These are phyloP conservation scores for Lepiota venenata DNA, from an alignment of 768 basidiomycete genomes.

Conservation along the genomic window DNA sequence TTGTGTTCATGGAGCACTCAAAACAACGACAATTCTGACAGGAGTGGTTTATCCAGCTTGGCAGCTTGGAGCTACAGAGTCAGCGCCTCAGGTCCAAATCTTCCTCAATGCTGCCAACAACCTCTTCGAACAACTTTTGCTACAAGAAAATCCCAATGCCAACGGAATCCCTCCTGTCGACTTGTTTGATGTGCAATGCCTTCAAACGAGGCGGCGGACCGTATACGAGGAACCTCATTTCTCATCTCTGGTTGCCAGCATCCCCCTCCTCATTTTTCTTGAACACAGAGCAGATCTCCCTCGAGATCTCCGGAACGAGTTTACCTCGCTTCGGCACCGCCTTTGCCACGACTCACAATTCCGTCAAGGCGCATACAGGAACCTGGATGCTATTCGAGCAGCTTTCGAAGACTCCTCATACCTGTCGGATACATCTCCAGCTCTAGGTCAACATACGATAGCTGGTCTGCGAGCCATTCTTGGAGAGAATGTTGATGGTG, in stretches of 20 bases:
- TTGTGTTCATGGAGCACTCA: slow-evolving; percentile 62
- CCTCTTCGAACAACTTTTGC: slow-evolving; percentile 57
- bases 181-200: slow-evolving; percentile 63
- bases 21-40: slow-evolving; percentile 66
- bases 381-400: slow-evolving; percentile 64
- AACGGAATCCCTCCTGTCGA: slow-evolving; percentile 39
- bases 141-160: slow-evolving; percentile 45
- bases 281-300: slow-evolving; percentile 59
- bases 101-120: slow-evolving; percentile 62
- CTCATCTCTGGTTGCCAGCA: slow-evolving; percentile 51
- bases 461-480: slow-evolving; percentile 66
- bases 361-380: slow-evolving; percentile 71
- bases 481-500: slow-evolving; percentile 61
- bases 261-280: slow-evolving; percentile 68
- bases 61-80: slow-evolving; percentile 48
- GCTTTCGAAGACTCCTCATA: slow-evolving; percentile 66
- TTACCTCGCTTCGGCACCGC: slow-evolving; percentile 48
- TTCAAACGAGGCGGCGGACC: slow-evolving; percentile 65
- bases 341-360: slow-evolving; percentile 68
- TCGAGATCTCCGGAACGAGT: slow-evolving; percentile 44
- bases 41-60: slow-evolving; percentile 82
- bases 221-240: slow-evolving; percentile 71
- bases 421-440: slow-evolving; percentile 40
- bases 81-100: slow-evolving; percentile 34
- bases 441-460: slow-evolving; percentile 60